A percentile compares a stretch with the other conserved stretches of the same genome.
Conservation (phyloP, 306 rosid species). For the Pyrus bretschneideri region DNA sequence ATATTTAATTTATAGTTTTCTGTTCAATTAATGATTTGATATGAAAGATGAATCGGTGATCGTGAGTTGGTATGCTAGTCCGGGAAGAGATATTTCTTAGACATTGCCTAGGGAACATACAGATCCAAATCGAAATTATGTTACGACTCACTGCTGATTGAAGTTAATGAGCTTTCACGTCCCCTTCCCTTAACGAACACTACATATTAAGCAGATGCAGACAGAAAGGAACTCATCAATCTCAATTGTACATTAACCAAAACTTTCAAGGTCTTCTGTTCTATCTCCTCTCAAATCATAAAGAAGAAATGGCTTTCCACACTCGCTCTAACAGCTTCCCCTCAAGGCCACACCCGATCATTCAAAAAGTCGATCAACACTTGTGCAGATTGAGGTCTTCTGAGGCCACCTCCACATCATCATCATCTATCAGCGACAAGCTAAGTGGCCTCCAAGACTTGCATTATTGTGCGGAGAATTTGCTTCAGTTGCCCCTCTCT, state of each 20-base stretch:
- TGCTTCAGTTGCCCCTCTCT: constrained; percentile 20
- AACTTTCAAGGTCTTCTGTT: neutral
- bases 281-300: neutral
- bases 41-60: neutral
- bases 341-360: constrained; percentile 20
- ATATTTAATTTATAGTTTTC: neutral
- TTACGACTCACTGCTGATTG: constrained; percentile 1
- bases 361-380: constrained; percentile 9
- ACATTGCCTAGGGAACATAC: constrained; percentile 6
- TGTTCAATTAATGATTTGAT: neutral
- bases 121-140: constrained; percentile 21
- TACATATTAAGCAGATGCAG: neutral
- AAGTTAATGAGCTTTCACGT: constrained; percentile 21
- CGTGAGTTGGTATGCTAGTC: constrained; percentile 20
- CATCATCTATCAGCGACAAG: constrained; percentile 14
- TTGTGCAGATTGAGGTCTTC: constrained; percentile 21
- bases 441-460: constrained; percentile 17
- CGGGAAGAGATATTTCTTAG: constrained; percentile 8
- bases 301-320: constrained; percentile 8
- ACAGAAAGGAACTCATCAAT: neutral
- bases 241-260: neutral
- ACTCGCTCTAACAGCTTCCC: constrained; percentile 30
- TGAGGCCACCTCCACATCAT: constrained; percentile 11
- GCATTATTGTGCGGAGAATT: constrained; percentile 20
- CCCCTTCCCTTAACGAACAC: constrained; percentile 2